These are phyloP conservation scores for Blastocladiella emersonii DNA, from an alignment of 371 early-diverging fungal species.

Conservation along the genomic window DNA sequence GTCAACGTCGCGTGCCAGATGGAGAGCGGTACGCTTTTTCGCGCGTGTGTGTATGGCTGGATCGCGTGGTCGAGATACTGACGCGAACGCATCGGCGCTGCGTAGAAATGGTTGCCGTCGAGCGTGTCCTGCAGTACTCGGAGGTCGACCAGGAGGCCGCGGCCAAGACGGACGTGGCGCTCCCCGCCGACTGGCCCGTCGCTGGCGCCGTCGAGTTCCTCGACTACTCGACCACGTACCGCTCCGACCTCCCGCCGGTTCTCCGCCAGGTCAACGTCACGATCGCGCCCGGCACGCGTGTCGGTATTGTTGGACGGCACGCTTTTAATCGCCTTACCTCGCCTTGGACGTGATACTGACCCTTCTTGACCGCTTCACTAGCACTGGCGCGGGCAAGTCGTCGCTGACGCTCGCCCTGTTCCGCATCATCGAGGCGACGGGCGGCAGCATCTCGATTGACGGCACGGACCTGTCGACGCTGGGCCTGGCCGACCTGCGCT, in stretches of 20 bases:
- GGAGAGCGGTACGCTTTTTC: too few relatives aligned
- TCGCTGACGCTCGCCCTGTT: constrained; percentile 49
- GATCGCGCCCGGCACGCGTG: constrained; percentile 52
- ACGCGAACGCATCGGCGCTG: too few relatives aligned
- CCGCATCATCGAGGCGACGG: constrained; percentile 29
- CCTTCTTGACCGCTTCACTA: constrained; percentile 39
- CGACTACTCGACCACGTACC: constrained; percentile 48
- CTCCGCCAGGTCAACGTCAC: constrained; percentile 21
- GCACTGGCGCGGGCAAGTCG: constrained; percentile 67
- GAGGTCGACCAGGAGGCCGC: constrained; percentile 68
- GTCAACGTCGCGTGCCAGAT: not conserved
- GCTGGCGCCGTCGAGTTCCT: constrained; percentile 51
- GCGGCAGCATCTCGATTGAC: constrained; percentile 19
- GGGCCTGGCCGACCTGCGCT: constrained; percentile 40
- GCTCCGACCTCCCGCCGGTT: constrained; percentile 13
- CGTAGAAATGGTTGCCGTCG: constrained; percentile 71
- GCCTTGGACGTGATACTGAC: constrained; percentile 39
- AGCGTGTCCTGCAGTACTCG: constrained; percentile 74
- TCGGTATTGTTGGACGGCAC: constrained; percentile 84
- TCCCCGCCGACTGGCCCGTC: constrained; percentile 29
- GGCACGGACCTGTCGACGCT: constrained; percentile 16
- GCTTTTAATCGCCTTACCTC: too few relatives aligned
- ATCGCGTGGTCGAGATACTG: too few relatives aligned
- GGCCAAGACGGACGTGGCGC: constrained; percentile 22
- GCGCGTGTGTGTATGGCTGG: too few relatives aligned